Evolutionary conservation across 139 green algal genomes (phyloP).

Genomic region (Chlamydomonas sphaeroides): DNA sequence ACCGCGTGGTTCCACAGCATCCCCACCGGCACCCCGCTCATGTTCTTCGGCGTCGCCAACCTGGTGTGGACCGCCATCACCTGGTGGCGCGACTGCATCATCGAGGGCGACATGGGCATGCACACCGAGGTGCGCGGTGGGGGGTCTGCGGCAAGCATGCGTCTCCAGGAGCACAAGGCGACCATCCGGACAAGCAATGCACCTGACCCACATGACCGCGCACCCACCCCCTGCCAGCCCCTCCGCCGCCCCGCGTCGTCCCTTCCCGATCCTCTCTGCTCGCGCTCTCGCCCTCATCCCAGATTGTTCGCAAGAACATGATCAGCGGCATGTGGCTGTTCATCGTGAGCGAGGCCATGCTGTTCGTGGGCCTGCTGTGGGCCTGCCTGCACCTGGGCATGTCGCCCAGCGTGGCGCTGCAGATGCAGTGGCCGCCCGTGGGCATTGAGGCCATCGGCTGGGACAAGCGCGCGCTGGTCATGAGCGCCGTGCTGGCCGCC

Average conservation of each 20-base stretch:
- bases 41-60: conserved; percentile 43
- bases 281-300: too few relatives aligned
- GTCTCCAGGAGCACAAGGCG: too few relatives aligned
- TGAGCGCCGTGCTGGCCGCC: conserved; percentile 58
- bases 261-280: not conserved
- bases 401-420: conserved; percentile 18
- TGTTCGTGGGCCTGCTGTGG: conserved; percentile 63
- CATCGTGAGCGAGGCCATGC: conserved; percentile 55
- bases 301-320: conserved; percentile 55
- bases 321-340: conserved; percentile 59
- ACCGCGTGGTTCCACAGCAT: conserved; percentile 55
- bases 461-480: conserved; percentile 62
- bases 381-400: conserved; percentile 58
- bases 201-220: too few relatives aligned
- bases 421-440: conserved; percentile 63
- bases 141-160: not conserved
- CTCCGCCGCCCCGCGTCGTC: too few relatives aligned
- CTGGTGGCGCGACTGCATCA: conserved; percentile 63
- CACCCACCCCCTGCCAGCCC: too few relatives aligned
- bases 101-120: conserved; percentile 64
- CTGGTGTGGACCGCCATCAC: conserved; percentile 33
- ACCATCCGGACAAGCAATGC: too few relatives aligned
- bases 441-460: conserved; percentile 63
- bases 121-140: conserved; percentile 51
- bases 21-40: conserved; percentile 28